These are phyloP conservation scores for Evernia prunastri DNA, from an alignment of 495 filamentous ascomycete species.

Conservation along the genomic window DNA sequence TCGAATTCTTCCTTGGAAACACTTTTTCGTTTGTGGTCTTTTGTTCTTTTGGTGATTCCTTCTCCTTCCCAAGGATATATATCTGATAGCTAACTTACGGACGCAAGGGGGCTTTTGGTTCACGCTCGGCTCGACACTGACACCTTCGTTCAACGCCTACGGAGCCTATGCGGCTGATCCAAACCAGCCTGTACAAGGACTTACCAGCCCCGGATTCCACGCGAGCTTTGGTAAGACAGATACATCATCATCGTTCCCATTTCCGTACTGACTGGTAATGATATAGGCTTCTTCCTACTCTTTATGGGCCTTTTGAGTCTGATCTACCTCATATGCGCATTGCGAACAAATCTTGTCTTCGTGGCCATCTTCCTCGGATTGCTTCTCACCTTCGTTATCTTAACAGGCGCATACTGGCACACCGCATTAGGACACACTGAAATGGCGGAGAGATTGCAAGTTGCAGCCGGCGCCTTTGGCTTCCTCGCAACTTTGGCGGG, in stretches of 20 bases:
- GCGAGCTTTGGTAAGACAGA: slow-evolving; percentile 34
- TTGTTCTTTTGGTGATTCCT: slow-evolving; percentile 36
- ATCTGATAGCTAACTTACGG: background rate
- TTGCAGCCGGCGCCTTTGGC: slow-evolving; percentile 28
- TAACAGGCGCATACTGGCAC: slow-evolving; percentile 49
- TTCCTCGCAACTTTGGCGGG: slow-evolving; percentile 25
- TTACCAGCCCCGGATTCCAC: slow-evolving; percentile 35
- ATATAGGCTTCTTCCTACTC: slow-evolving; percentile 48
- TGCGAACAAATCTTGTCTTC: slow-evolving; percentile 56
- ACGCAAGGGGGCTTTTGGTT: slow-evolving; percentile 48
- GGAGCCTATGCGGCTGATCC: slow-evolving; percentile 34
- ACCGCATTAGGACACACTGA: slow-evolving; percentile 24
- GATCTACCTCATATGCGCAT: slow-evolving; percentile 51
- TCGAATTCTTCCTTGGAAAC: slow-evolving; percentile 68
- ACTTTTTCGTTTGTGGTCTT: slow-evolving; percentile 64
- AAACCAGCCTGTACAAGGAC: slow-evolving; percentile 29
- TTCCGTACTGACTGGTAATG: background rate
- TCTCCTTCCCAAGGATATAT: background rate
- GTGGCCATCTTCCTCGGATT: slow-evolving; percentile 53
- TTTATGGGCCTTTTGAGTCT: slow-evolving; percentile 54
- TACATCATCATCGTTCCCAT: background rate
- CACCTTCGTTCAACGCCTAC: slow-evolving; percentile 39
- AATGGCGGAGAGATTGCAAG: slow-evolving; percentile 26
- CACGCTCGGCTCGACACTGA: slow-evolving; percentile 44
- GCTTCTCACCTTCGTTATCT: slow-evolving; percentile 44